Base-by-base conservation (phyloP, 169 alveolate genomes). In the Cryptosporidium canis region DNA sequence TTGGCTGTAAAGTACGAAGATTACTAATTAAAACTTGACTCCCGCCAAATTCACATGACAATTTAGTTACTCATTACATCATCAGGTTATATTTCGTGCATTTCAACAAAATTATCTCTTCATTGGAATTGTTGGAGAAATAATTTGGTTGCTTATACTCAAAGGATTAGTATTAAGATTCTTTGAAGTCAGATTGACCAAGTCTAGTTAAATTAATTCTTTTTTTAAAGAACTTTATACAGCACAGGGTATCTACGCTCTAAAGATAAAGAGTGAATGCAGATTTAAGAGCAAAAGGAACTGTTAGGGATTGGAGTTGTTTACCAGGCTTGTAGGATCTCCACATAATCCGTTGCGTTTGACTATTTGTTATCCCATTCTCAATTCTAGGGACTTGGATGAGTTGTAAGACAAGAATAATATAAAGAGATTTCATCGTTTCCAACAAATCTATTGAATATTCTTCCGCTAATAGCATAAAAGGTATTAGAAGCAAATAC, bases 31-130 rank as follows among this genome's bases (percentile, higher is more conserved):
- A 35, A 14, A 11, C 3, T 6, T 0, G 1, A 18, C 27, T 29
- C 44, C 68, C 68, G 68, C 68, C 41, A 61, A 61, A 61, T 29
- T 14, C 7, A 11, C 68, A 61, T 61, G 68, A 61, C 68, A 5
- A 61, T 33, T 61, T 33, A 51, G 63, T 51, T 51, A 51, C 0
- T 12, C n/a, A 51, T 21, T 51, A 51, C 24, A 27, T 8, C 29
- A 51, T 51, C 24, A 51, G 14, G 24, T 51, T 51, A 21, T 51
- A 51, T 51, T 51, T n/a, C 18, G 63, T 51, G 63, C 63, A 33
- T 51, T 51, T 51, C 63, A 51, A 16, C 35, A 6, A n/a, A 51
- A 0, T 51, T 14, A 18, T 18, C 35, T 51, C 63, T 51, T 24
- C 24, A 8, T 51, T 51, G 11, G 63, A 7, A 14, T 51, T 51